phyloP scores from a whole-genome alignment of 306 rosid genomes.

The Glycine soja region DNA sequence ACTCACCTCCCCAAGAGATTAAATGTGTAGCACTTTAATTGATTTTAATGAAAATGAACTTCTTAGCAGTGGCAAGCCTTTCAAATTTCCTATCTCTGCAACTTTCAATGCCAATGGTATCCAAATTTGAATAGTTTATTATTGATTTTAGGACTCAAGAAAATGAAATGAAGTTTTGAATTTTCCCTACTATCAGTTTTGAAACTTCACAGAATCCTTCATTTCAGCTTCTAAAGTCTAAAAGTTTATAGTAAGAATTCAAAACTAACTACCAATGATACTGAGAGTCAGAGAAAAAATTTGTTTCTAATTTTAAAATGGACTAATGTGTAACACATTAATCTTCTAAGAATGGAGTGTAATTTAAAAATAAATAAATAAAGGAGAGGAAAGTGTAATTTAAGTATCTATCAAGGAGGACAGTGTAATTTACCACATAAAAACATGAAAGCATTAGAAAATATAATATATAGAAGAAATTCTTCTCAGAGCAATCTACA shows the following conservation, averaged over 20 bases:
- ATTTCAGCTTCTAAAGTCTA: neutral
- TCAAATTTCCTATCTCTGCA: neutral
- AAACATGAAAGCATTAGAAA: neutral
- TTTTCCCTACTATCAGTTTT: neutral
- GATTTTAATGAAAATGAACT: neutral
- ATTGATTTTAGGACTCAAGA: neutral
- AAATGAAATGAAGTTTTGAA: neutral
- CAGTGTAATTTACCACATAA: neutral
- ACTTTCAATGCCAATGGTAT: neutral
- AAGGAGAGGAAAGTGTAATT: neutral
- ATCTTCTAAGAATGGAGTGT: neutral
- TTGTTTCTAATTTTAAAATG: neutral
- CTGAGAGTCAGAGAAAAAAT: neutral
- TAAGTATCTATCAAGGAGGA: neutral
- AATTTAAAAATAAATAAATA: neutral
- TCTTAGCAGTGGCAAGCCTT: neutral
- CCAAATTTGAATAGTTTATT: neutral
- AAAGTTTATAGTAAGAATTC: neutral
- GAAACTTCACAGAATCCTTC: neutral
- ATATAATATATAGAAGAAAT: slow-evolving; percentile 7
- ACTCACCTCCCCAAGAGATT: neutral
- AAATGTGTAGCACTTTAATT: neutral
- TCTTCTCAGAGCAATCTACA: slow-evolving; percentile 21
- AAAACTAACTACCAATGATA: neutral
- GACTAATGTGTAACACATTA: neutral